phyloP scores from a whole-genome alignment of 441 rosid genomes.

The Aleurites moluccanus region DNA sequence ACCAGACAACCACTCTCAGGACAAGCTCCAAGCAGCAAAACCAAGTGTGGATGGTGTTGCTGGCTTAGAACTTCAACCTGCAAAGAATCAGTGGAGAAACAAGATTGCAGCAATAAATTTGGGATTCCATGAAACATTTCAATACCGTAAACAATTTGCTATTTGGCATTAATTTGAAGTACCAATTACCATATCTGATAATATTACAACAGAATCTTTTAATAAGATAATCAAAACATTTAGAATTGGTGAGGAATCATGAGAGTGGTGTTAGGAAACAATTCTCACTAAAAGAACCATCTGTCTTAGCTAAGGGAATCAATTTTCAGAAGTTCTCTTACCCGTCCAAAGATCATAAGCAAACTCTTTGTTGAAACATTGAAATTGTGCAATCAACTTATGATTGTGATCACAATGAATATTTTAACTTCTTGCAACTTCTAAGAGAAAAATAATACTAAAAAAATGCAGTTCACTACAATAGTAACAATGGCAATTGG shows the following conservation, averaged over 20 bases:
- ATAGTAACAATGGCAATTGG: not conserved
- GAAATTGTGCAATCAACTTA: slow-evolving; percentile 3
- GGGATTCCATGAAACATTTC: not conserved
- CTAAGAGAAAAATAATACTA: not conserved
- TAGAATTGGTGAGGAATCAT: not conserved
- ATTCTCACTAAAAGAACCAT: slow-evolving; percentile 5
- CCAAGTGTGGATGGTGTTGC: slow-evolving; percentile 72
- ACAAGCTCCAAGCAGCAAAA: slow-evolving; percentile 91
- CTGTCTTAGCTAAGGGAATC: not conserved
- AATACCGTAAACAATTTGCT: not conserved
- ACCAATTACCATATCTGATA: no score
- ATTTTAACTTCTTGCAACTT: not conserved
- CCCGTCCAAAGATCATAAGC: not conserved
- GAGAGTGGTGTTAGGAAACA: not conserved
- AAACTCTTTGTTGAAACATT: slow-evolving; percentile 2
- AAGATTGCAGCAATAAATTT: slow-evolving; percentile 1
- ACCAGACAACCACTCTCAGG: no score
- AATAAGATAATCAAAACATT: not conserved
- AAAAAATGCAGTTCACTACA: not conserved
- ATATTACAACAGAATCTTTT: no score
- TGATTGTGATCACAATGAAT: not conserved
- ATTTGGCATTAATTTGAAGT: not conserved
- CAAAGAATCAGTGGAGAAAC: slow-evolving; percentile 15
- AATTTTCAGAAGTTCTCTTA: slow-evolving; percentile 1
- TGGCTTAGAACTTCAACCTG: slow-evolving; percentile 90